Evolutionary conservation across 768 basidiomycete species (phyloP).

Genomic region (Lentinula sp.): DNA sequence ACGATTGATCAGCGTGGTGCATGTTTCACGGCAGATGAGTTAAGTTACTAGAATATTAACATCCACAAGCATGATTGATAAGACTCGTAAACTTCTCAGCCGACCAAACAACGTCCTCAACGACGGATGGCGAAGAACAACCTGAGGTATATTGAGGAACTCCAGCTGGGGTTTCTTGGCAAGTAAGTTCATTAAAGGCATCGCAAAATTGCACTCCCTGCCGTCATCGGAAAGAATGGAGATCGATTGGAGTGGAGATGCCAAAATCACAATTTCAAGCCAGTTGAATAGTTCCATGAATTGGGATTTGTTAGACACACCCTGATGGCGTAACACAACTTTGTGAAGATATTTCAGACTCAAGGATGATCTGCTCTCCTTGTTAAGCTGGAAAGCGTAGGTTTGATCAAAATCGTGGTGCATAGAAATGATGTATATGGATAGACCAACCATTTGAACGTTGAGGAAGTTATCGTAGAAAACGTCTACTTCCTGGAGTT

Average conservation of each 20-base stretch:
- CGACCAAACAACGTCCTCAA: conserved; percentile 3
- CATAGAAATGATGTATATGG: not conserved
- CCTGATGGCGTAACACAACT: conserved; percentile 2
- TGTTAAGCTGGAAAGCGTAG: not conserved
- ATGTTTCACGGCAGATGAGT: not conserved
- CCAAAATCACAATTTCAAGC: not conserved
- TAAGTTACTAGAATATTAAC: not conserved
- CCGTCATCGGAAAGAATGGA: not conserved
- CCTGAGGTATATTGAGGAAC: conserved; percentile 6
- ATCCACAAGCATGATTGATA: conserved; percentile 5
- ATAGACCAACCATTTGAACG: not conserved
- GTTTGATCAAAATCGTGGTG: not conserved
- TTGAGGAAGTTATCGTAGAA: conserved; percentile 8
- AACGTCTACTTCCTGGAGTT: not conserved
- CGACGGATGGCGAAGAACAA: not conserved
- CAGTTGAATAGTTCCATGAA: not conserved
- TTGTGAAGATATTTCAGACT: not conserved
- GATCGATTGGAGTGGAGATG: not conserved
- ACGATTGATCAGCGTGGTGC: not conserved
- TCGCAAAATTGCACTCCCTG: conserved; percentile 2
- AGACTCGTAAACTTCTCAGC: not conserved
- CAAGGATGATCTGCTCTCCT: not conserved
- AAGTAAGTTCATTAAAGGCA: not conserved
- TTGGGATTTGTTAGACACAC: conserved; percentile 1
- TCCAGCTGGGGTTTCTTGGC: not conserved